These are phyloP conservation scores for Myxozyma mucilagina DNA, from an alignment of 805 yeast species.

Conservation along the genomic window DNA sequence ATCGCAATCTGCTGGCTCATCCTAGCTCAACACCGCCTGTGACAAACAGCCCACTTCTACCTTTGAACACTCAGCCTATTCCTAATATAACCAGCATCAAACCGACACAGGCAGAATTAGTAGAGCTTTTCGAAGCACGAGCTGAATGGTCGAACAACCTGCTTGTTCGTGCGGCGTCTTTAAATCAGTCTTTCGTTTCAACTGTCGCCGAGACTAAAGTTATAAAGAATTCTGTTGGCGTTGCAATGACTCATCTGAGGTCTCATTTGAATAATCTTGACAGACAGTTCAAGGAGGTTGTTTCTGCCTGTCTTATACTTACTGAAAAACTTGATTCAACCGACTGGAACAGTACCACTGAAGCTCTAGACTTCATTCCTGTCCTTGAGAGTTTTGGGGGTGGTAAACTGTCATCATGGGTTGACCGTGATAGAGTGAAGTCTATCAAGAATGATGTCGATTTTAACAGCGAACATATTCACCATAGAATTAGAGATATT, in stretches of 20 bases:
- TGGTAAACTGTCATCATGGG: conserved; percentile 29
- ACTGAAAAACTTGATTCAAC: conserved; percentile 32
- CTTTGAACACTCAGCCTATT: conserved; percentile 28
- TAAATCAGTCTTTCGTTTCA: conserved; percentile 13
- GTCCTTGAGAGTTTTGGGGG: conserved; percentile 27
- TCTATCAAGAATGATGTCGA: conserved; percentile 20
- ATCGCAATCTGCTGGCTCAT: conserved; percentile 23
- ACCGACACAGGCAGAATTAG: conserved; percentile 21
- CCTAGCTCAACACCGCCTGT: conserved; percentile 27
- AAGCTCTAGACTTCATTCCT: conserved; percentile 13
- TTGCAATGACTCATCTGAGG: conserved; percentile 35
- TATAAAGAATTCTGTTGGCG: conserved; percentile 33
- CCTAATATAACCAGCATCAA: conserved; percentile 23
- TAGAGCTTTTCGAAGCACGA: conserved; percentile 26
- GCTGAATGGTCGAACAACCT: conserved; percentile 23
- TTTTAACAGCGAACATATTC: conserved; percentile 24
- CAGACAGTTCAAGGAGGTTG: conserved; percentile 31
- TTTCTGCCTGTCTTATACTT: conserved; percentile 32
- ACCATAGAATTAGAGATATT: conserved; percentile 31
- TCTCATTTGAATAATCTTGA: conserved; percentile 33
- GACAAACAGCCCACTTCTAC: conserved; percentile 25
- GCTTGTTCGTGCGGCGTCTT: conserved; percentile 28
- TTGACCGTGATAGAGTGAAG: conserved; percentile 23
- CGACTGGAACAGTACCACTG: conserved; percentile 26
- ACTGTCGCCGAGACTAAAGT: conserved; percentile 28